Conservation (phyloP, 2,329 filamentous ascomycete genomes). For the Thermothelomyces thermophilus region DNA sequence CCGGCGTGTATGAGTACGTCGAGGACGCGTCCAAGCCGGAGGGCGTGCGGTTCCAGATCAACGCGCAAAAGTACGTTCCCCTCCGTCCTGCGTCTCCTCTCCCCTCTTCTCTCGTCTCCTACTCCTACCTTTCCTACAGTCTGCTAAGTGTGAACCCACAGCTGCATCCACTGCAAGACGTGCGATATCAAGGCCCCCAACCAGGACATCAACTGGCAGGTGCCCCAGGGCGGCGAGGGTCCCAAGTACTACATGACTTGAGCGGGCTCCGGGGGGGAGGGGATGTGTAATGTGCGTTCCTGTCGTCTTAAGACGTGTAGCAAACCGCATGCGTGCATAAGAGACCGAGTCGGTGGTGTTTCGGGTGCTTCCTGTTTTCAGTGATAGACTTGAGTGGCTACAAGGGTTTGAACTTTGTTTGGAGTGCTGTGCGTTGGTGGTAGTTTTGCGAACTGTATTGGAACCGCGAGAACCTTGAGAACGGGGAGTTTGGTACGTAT, state of each 20-base stretch:
- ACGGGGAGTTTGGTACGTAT: no score
- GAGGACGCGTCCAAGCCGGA: constrained; percentile 82
- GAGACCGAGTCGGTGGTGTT: background rate
- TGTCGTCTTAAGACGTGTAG: background rate
- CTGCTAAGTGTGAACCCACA: constrained; percentile 43
- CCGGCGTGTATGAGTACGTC: constrained; percentile 95
- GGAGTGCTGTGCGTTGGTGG: background rate
- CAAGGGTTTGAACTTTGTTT: background rate
- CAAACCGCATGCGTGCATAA: background rate
- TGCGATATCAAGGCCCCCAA: constrained; percentile 97
- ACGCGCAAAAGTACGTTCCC: constrained; percentile 80
- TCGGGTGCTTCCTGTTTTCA: background rate
- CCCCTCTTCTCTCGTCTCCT: background rate
- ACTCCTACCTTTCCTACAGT: no score
- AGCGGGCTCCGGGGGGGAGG: background rate
- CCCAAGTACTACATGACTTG: constrained; percentile 67
- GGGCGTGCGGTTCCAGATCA: constrained; percentile 95
- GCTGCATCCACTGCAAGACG: constrained; percentile 99
- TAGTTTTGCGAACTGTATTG: no score
- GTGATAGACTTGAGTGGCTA: background rate
- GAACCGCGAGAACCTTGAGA: no score
- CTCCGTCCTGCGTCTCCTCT: background rate
- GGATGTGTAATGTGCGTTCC: background rate
- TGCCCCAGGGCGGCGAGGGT: constrained; percentile 82
- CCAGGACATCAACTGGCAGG: constrained; percentile 97